Conservation (phyloP, 768 basidiomycete species). For the Hydnomerulius pinastri region DNA sequence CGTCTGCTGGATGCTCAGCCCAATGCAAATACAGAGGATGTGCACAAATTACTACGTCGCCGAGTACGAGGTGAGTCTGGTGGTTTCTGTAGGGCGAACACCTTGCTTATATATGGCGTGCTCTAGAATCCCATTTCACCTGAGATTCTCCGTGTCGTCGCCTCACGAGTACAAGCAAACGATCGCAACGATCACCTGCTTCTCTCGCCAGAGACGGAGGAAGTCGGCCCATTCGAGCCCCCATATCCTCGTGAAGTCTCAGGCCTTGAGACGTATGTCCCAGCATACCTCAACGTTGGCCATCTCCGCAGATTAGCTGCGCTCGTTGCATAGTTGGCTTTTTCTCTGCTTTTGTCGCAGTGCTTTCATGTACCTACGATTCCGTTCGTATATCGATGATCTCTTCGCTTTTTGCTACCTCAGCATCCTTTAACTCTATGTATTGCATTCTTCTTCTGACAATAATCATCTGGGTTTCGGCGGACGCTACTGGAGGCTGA, state of each 20-base stretch:
- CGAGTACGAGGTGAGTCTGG: slow-evolving; percentile 84
- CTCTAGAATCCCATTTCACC: slow-evolving; percentile 91
- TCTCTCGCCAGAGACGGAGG: slow-evolving; percentile 94
- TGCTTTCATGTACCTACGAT: background rate
- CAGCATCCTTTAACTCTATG: slow-evolving; percentile 18
- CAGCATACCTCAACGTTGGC: slow-evolving; percentile 87
- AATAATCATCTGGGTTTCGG: slow-evolving; percentile 14
- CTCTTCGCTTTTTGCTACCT: slow-evolving; percentile 9
- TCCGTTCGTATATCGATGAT: slow-evolving; percentile 2
- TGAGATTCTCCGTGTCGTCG: slow-evolving; percentile 95
- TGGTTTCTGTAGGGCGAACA: background rate
- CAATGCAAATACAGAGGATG: slow-evolving; percentile 99
- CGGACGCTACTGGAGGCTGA: background rate
- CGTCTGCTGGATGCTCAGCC: slow-evolving; percentile 99
- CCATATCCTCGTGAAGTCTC: slow-evolving; percentile 94
- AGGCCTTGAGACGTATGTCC: slow-evolving; percentile 95
- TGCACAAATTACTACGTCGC: slow-evolving; percentile 99
- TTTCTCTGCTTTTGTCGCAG: slow-evolving; percentile 4
- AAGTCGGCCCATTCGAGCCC: slow-evolving; percentile 93
- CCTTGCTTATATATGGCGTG: slow-evolving; percentile 4
- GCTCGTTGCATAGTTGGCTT: slow-evolving; percentile 64
- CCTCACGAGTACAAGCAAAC: slow-evolving; percentile 92
- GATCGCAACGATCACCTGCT: slow-evolving; percentile 97
- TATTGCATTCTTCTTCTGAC: slow-evolving; percentile 14
- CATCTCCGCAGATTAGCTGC: slow-evolving; percentile 87